Evolutionary conservation across 768 basidiomycete genomes (phyloP), one percentile per base, ranked within the genome.

Genomic region (Auricularia heimuer): DNA sequence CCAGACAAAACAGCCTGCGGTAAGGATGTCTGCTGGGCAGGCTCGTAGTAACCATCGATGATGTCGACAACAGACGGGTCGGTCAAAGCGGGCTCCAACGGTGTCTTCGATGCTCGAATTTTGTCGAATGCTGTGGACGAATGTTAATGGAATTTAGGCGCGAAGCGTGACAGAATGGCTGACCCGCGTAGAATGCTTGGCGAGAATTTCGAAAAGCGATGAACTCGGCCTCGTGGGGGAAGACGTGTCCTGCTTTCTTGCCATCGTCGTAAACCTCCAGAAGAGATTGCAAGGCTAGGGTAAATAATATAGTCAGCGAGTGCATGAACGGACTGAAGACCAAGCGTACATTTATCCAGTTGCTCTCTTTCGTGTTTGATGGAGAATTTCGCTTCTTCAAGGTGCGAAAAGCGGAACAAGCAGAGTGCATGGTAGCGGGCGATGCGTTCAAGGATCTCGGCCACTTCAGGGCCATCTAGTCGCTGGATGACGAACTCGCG

Each of bases 401-500:
- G 51, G 16, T 66, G 66, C 45, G 66, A 68, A 39, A 68, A 8
- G 77, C 74, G 58, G 67, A 94, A 91, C 33, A 96, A 74, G 0
- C 88, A 88, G 1, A 98, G 78, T 63, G 98, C 91, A 73, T 98
- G 96, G 70, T 91, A 98, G 44, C 96, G 85, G 51, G 90, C 95
- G 72, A 95, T 96, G 63, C 96, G 86, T 71, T 94, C 95, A 70
- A 96, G 89, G 70, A 90, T 94, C 69, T 91, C 89, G 61, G 96
- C 93, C 2, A 94, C 92, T 56, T 87, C 68, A 1, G 81, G 75
- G 6, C 89, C 90, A 42, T 85, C 87, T 66, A 87, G 83, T 67
- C 89, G 90, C 73, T 98, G 96, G 82, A 97, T 89, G 0, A 92
- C 93, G 68, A 98, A 96, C 73, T 99, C 96, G 70, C 89, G 94